Evolutionary conservation across 2,329 filamentous ascomycete species (phyloP), one percentile per base, ranked within the genome.

Genomic region (Colletotrichum salicis): DNA sequence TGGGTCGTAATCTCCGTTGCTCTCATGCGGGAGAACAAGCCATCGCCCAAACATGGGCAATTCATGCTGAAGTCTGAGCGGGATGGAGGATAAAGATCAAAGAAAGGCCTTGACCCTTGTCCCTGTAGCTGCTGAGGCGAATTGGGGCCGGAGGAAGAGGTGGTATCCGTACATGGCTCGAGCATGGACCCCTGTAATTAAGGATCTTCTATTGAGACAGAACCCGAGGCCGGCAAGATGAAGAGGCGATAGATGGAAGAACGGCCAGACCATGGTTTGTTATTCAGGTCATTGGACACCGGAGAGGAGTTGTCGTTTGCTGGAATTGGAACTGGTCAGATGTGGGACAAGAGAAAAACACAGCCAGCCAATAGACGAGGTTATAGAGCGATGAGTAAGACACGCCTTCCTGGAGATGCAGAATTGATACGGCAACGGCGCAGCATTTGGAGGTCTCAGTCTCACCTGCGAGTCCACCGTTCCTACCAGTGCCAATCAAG

Each of bases 361-460:
- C n/a, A 33, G 15, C 29, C 15, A 27, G 51, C 51, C 51, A 70
- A 54, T 69, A 7, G 41, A 59, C 37, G 57, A 19, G 22, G 37
- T 41, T 3, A 41, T 22, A 27, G 56, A 67, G 64, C 56, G 48
- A 51, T 24, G 63, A 56, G 35, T 56, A 59, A 67, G 67, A 70
- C 56, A 70, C 27, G 33, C 48, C 29, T 52, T 63, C 45, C 48
- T 54, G 60, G 24, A 45, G n/a, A 62, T 70, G 62, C 56, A 67
- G 67, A 67, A 61, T 67, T 58, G 45, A 27, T 45, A 63, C 22
- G 31, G 60, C 48, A 54, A 63, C 59, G 51, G 35, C 48, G 24
- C 54, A 51, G 51, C 61, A 45, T 52, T 51, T 65, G 41, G 31
- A 67, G 61, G 66, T 69, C 61, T 55, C 45, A 41, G 61, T 64